These are phyloP conservation scores for Mycosarcoma mackinlayi DNA, from an alignment of 1,284 basidiomycete species.

Conservation along the genomic window DNA sequence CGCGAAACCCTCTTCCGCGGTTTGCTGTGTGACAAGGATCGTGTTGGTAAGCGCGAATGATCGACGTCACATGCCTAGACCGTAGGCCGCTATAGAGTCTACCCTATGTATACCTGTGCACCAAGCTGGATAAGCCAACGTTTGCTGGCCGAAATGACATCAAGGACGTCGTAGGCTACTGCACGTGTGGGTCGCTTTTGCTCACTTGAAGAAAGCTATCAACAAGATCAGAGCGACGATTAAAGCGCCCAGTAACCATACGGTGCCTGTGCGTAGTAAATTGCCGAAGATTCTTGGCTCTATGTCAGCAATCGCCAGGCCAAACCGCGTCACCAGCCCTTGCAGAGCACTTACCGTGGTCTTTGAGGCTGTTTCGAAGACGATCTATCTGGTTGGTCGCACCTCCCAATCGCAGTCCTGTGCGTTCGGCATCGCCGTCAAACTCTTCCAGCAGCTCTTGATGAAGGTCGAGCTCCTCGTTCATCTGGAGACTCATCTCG, in stretches of 20 bases:
- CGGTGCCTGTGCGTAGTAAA: slow-evolving; percentile 29
- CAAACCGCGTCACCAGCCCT: background rate
- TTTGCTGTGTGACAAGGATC: too few relatives aligned
- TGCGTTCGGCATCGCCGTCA: slow-evolving; percentile 55
- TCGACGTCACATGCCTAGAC: too few relatives aligned
- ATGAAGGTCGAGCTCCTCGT: slow-evolving; percentile 66
- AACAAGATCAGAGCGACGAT: slow-evolving; percentile 60
- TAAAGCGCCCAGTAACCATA: slow-evolving; percentile 54
- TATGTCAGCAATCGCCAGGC: too few relatives aligned
- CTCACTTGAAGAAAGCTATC: slow-evolving; percentile 60
- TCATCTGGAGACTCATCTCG: slow-evolving; percentile 63
- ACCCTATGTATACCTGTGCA: too few relatives aligned
- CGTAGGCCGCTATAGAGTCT: too few relatives aligned
- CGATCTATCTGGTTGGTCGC: slow-evolving; percentile 54
- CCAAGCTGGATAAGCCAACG: too few relatives aligned
- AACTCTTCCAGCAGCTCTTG: slow-evolving; percentile 56
- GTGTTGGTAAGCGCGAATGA: too few relatives aligned
- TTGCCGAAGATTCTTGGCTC: too few relatives aligned
- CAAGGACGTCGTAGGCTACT: background rate
- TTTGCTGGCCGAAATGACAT: too few relatives aligned
- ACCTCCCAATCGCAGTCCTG: slow-evolving; percentile 57
- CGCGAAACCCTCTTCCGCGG: too few relatives aligned
- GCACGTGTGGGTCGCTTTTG: background rate
- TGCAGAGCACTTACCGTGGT: slow-evolving; percentile 58
- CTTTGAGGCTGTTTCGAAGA: slow-evolving; percentile 51